Percentiles rank a stretch among this genome's conserved stretches.
Evolutionary conservation across 495 filamentous ascomycete genomes (phyloP).

Genomic region (Xylona heveae): DNA sequence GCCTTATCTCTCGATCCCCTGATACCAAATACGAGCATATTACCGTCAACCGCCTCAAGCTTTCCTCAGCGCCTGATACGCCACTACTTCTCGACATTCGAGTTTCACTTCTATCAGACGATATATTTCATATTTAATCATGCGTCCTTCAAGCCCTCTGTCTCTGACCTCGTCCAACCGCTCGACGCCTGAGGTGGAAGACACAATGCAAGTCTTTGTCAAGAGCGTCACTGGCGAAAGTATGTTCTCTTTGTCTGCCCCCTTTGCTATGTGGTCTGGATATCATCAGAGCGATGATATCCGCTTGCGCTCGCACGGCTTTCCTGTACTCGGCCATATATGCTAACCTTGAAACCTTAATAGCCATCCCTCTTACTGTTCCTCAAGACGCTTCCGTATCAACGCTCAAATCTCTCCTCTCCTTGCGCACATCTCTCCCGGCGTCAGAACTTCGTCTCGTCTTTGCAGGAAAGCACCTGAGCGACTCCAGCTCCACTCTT

Average conservation of each 20-base stretch:
- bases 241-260: slow-evolving; percentile 11
- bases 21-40: too few species aligned
- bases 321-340: too few species aligned
- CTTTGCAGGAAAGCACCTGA: slow-evolving; percentile 25
- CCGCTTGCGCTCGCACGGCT: not conserved
- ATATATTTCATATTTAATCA: too few species aligned
- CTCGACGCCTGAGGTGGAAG: slow-evolving; percentile 2
- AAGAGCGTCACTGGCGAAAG: slow-evolving; percentile 24
- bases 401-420: slow-evolving; percentile 23
- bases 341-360: slow-evolving; percentile 4
- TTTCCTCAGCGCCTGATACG: too few species aligned
- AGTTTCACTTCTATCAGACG: too few species aligned
- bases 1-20: too few species aligned
- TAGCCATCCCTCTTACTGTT: slow-evolving; percentile 24
- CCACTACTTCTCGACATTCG: too few species aligned
- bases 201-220: slow-evolving; percentile 29
- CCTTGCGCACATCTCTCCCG: slow-evolving; percentile 23
- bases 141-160: slow-evolving; percentile 2
- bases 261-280: slow-evolving; percentile 3
- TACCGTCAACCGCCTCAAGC: too few species aligned
- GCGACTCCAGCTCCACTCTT: slow-evolving; percentile 13
- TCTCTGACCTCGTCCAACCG: not conserved
- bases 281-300: not conserved
- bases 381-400: slow-evolving; percentile 18
- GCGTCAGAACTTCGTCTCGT: slow-evolving; percentile 20